These are phyloP conservation scores for Daldinia caldariorum DNA, from an alignment of 495 filamentous ascomycete species.

Conservation along the genomic window DNA sequence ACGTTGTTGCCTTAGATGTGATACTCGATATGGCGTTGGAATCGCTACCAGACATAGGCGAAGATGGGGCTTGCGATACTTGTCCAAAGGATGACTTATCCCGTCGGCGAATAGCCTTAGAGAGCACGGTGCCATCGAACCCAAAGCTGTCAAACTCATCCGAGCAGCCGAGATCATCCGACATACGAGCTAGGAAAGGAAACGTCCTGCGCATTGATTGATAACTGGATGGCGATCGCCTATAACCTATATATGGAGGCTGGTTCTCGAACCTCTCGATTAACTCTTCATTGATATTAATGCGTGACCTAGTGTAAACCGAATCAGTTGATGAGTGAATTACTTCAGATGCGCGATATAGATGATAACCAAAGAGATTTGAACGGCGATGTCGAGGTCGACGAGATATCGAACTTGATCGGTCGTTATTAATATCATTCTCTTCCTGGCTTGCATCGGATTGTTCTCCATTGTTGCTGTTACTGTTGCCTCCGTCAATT, in stretches of 20 bases:
- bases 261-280: slow-evolving; percentile 13
- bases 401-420: slow-evolving; percentile 7
- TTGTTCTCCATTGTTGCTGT: not conserved
- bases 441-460: slow-evolving; percentile 1
- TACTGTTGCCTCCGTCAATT: slow-evolving; percentile 25
- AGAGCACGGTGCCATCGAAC: slow-evolving; percentile 39
- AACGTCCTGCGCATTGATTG: slow-evolving; percentile 25
- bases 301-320: slow-evolving; percentile 6
- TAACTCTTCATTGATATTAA: slow-evolving; percentile 17
- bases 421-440: not conserved
- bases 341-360: slow-evolving; percentile 28
- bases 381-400: slow-evolving; percentile 28
- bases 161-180: slow-evolving; percentile 19
- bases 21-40: slow-evolving; percentile 29
- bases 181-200: slow-evolving; percentile 30
- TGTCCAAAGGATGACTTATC: slow-evolving; percentile 1
- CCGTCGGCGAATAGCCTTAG: slow-evolving; percentile 29
- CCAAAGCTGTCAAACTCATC: slow-evolving; percentile 37
- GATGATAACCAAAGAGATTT: slow-evolving; percentile 29
- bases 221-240: slow-evolving; percentile 3
- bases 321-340: slow-evolving; percentile 18
- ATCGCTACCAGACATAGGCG: slow-evolving; percentile 19
- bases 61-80: not conserved
- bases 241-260: slow-evolving; percentile 11
- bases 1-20: slow-evolving; percentile 74